A percentile compares a stretch with the other conserved stretches of the same genome.
Conservation (phyloP, 208 protist species). For the Histomonas meleagridis region DNA sequence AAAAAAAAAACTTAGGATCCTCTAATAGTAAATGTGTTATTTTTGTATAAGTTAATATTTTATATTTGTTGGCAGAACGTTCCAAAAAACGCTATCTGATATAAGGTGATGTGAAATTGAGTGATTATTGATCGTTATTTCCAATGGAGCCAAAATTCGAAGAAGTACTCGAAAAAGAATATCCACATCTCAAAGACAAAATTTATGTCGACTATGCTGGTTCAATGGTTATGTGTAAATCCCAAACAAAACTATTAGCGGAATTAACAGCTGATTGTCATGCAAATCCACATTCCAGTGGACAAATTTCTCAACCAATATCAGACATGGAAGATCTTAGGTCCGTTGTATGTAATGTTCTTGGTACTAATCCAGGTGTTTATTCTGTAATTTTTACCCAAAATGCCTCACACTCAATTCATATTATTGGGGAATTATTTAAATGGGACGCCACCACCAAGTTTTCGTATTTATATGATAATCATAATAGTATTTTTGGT, state of each 20-base stretch:
- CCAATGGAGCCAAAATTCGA: no score
- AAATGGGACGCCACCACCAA: neutral
- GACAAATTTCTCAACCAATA: neutral
- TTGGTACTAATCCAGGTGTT: neutral
- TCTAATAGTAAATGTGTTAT: no score
- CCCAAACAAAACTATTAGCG: neutral
- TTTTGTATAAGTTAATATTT: no score
- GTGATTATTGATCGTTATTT: no score
- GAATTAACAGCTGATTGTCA: neutral
- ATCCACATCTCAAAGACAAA: neutral
- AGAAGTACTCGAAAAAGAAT: neutral
- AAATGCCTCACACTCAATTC: slow-evolving; percentile 3
- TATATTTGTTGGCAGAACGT: no score
- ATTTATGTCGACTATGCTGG: neutral
- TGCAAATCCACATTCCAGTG: neutral
- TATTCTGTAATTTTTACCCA: neutral
- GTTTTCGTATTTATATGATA: slow-evolving; percentile 8
- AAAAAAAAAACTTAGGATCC: no score
- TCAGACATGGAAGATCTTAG: neutral
- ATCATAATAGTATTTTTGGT: slow-evolving; percentile 6
- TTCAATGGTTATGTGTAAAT: neutral
- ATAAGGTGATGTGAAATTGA: no score
- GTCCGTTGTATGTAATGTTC: neutral
- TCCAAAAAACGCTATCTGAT: no score
- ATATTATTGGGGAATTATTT: neutral